Conservation (phyloP, 2,329 filamentous ascomycete genomes). For the Amylocarpus encephaloides region DNA sequence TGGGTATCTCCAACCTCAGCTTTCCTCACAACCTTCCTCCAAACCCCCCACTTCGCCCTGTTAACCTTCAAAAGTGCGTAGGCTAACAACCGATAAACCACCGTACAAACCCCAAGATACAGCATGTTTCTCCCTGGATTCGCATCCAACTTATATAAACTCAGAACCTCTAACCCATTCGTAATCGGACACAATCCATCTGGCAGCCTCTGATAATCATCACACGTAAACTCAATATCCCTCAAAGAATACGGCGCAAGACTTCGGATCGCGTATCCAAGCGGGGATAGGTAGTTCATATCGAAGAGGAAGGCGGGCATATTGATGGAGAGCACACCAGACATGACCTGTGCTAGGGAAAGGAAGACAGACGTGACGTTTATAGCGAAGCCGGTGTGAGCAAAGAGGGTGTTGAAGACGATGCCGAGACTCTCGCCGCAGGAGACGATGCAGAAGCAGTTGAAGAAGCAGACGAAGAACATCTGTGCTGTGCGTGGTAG, state of each 20-base stretch:
- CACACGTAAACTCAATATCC: slow-evolving; percentile 58
- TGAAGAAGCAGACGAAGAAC: slow-evolving; percentile 62
- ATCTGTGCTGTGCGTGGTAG: slow-evolving; percentile 56
- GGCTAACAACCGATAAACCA: slow-evolving; percentile 60
- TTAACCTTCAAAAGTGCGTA: slow-evolving; percentile 50
- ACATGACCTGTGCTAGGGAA: slow-evolving; percentile 64
- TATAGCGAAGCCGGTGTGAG: slow-evolving; percentile 69
- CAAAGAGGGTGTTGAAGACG: slow-evolving; percentile 72
- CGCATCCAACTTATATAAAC: slow-evolving; percentile 60
- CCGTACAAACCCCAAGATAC: slow-evolving; percentile 54
- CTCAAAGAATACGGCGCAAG: slow-evolving; percentile 60
- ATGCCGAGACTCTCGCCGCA: slow-evolving; percentile 73
- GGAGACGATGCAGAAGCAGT: slow-evolving; percentile 65
- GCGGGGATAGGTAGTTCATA: slow-evolving; percentile 65
- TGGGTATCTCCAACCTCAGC: slow-evolving; percentile 1
- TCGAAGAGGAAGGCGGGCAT: slow-evolving; percentile 60
- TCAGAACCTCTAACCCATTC: slow-evolving; percentile 60
- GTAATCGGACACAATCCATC: slow-evolving; percentile 58
- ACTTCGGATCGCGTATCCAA: slow-evolving; percentile 63
- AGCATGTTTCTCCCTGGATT: slow-evolving; percentile 55
- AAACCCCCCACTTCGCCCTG: slow-evolving; percentile 44
- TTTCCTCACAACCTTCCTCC: neutral
- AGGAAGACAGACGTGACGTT: slow-evolving; percentile 66
- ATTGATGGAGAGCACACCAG: slow-evolving; percentile 63
- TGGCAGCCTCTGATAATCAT: slow-evolving; percentile 49